Conservation (phyloP, 176 grass and related monocot genomes). For the Chloris gayana region DNA sequence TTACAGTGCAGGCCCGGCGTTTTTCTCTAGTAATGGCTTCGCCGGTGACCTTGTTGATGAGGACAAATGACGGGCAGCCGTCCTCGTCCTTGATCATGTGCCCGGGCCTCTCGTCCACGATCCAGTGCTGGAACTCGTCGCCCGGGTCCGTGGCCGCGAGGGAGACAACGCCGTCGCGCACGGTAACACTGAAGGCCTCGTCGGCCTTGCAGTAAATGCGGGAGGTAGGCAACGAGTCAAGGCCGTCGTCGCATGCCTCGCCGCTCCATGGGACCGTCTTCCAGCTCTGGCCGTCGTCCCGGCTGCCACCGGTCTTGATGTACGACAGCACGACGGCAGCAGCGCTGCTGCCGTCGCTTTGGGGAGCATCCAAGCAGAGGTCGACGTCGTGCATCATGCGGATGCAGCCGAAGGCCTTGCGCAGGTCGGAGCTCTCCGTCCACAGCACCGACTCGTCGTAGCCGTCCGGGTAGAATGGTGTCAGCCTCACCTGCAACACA, state of each 20-base stretch:
- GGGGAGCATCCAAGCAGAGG: slow-evolving; percentile 38
- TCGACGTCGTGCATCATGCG: slow-evolving; percentile 44
- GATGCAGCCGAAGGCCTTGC: slow-evolving; percentile 45
- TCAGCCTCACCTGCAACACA: slow-evolving; percentile 35
- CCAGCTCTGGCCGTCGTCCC: slow-evolving; percentile 51
- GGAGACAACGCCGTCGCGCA: slow-evolving; percentile 33
- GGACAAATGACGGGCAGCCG: too few species aligned
- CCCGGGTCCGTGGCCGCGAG: slow-evolving; percentile 38
- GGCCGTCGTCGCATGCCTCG: not conserved
- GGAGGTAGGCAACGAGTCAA: slow-evolving; percentile 5
- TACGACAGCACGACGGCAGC: slow-evolving; percentile 38
- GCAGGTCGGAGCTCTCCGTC: slow-evolving; percentile 60
- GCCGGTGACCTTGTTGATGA: too few species aligned
- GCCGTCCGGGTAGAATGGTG: slow-evolving; percentile 22
- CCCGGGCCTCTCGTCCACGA: too few species aligned
- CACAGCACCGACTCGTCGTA: slow-evolving; percentile 71
- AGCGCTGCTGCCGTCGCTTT: too few species aligned
- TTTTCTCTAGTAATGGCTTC: too few species aligned
- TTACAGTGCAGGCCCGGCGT: too few species aligned
- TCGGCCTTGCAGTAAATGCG: slow-evolving; percentile 46
- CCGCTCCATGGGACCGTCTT: slow-evolving; percentile 45
- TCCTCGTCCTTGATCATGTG: too few species aligned
- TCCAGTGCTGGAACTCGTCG: slow-evolving; percentile 7
- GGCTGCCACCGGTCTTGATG: not conserved
- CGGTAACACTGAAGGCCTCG: slow-evolving; percentile 35